These are phyloP conservation scores for Solanum arcanum DNA, from an alignment of 257 asterid species.

Conservation along the genomic window DNA sequence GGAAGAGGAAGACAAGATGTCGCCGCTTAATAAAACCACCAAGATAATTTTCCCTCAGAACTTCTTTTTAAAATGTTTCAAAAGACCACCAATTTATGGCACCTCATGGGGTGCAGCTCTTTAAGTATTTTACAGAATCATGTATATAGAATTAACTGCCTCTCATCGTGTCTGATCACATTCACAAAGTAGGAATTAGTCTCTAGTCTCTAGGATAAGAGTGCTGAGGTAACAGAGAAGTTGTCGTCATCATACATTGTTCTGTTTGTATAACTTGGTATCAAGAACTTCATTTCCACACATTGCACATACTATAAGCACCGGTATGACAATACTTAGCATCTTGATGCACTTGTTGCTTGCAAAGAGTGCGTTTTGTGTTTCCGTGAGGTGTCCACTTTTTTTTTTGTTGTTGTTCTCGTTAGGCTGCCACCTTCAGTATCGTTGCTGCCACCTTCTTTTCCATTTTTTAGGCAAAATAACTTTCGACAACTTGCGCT, in stretches of 20 bases:
- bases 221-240: background rate
- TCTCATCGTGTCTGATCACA: background rate
- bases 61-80: background rate
- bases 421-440: background rate
- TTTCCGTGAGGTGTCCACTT: constrained; percentile 71
- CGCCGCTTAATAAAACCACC: background rate
- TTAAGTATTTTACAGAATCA: background rate
- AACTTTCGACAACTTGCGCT: background rate
- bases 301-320: constrained; percentile 67
- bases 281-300: constrained; percentile 96
- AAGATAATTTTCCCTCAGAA: background rate
- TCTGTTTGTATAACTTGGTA: constrained; percentile 85
- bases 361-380: constrained; percentile 68
- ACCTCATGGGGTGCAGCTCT: background rate
- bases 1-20: background rate
- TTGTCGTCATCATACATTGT: constrained; percentile 48
- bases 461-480: background rate
- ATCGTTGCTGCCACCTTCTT: background rate
- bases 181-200: background rate
- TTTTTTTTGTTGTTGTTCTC: background rate
- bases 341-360: constrained; percentile 95
- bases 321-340: constrained; percentile 38
- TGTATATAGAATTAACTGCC: background rate
- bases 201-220: background rate
- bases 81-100: background rate